Conservation (phyloP, 2,329 filamentous ascomycete species). For the Stromatinia cepivora region DNA sequence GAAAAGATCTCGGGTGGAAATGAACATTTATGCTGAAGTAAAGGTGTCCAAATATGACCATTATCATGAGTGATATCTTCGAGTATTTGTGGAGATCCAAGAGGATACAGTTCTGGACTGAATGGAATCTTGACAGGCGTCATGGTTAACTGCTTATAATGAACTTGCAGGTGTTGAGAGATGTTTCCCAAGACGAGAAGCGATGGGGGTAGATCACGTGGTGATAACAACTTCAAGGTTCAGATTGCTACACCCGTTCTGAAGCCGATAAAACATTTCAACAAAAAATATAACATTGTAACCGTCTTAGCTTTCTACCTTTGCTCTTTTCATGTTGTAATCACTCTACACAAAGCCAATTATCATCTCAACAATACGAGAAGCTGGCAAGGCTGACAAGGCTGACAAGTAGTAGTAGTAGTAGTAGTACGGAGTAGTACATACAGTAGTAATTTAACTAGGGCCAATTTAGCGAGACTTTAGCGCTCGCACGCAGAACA, state of each 20-base stretch:
- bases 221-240: fast-evolving
- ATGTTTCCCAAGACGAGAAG: background rate
- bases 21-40: conserved; percentile 57
- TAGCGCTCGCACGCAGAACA: conserved; percentile 21
- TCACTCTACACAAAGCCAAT: background rate
- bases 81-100: conserved; percentile 44
- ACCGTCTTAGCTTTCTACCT: fast-evolving
- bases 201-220: background rate
- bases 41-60: conserved; percentile 50
- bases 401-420: too few species aligned
- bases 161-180: background rate
- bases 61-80: conserved; percentile 41
- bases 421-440: too few species aligned
- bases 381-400: conserved; percentile 1
- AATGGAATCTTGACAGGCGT: conserved; percentile 19
- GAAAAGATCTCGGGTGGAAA: conserved; percentile 65
- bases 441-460: conserved; percentile 8
- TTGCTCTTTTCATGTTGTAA: background rate
- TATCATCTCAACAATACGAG: background rate
- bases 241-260: background rate
- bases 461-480: conserved; percentile 24
- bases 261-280: too few species aligned
- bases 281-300: too few species aligned
- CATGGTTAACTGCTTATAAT: conserved; percentile 20
- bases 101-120: conserved; percentile 25